Percentiles rank a stretch among this genome's conserved stretches.
These are phyloP conservation scores for Sesbania bispinosa DNA, from an alignment of 306 rosid genomes.

Conservation along the genomic window DNA sequence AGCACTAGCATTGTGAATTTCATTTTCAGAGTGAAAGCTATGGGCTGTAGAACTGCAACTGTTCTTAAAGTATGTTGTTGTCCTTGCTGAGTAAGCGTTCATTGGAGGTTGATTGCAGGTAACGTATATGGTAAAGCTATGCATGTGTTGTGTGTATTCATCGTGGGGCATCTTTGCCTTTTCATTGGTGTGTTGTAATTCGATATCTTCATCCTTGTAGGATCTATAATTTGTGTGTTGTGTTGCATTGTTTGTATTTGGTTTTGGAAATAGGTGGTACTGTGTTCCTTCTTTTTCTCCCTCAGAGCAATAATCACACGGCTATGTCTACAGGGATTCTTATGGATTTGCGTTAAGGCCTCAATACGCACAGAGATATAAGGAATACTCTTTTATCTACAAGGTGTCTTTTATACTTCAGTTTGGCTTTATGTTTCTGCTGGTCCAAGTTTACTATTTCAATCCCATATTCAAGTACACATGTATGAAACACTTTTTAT, in stretches of 20 bases:
- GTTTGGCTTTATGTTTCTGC: slow-evolving; percentile 3
- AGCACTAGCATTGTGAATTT: slow-evolving; percentile 33
- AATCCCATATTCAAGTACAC: slow-evolving; percentile 4
- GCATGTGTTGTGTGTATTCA: not conserved
- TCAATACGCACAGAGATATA: slow-evolving; percentile 74
- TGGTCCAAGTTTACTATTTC: slow-evolving; percentile 18
- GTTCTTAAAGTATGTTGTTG: slow-evolving; percentile 87
- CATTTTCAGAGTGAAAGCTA: slow-evolving; percentile 44
- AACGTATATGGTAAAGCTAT: not conserved
- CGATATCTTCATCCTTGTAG: not conserved
- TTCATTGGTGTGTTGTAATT: not conserved
- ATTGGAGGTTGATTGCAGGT: slow-evolving; percentile 98
- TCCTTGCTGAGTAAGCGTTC: slow-evolving; percentile 92
- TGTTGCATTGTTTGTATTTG: not conserved
- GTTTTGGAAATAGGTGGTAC: not conserved
- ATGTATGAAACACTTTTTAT: not conserved
- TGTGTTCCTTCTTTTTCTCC: not conserved
- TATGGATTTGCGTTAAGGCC: slow-evolving; percentile 97
- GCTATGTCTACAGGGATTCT: slow-evolving; percentile 57
- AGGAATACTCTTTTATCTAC: slow-evolving; percentile 64
- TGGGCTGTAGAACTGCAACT: slow-evolving; percentile 59
- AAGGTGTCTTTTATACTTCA: slow-evolving; percentile 45
- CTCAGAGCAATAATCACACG: not conserved
- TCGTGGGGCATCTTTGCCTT: not conserved
- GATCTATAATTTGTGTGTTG: not conserved